A percentile compares a stretch with the other conserved stretches of the same genome.
Conservation (phyloP, 352 stramenopile genomes). For the Phytophthora aleatoria region DNA sequence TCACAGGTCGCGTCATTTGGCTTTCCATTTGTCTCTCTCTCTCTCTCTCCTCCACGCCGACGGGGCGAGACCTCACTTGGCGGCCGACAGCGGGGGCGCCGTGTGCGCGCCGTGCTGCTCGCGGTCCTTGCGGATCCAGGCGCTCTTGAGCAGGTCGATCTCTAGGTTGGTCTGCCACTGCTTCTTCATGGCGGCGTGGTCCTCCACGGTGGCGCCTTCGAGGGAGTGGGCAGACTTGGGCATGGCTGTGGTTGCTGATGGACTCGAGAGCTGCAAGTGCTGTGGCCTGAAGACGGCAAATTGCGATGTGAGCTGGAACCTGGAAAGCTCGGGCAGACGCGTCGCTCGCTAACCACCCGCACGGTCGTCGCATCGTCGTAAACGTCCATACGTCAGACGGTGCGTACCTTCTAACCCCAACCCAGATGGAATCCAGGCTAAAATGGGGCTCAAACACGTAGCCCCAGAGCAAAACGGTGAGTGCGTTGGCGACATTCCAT, state of each 20-base stretch:
- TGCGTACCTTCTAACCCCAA: slow-evolving; percentile 28
- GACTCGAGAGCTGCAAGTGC: not conserved
- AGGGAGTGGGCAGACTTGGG: slow-evolving; percentile 36
- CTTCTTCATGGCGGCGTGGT: slow-evolving; percentile 62
- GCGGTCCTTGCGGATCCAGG: slow-evolving; percentile 65
- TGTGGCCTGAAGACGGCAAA: slow-evolving; percentile 25
- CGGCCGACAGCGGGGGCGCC: slow-evolving; percentile 35
- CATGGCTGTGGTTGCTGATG: slow-evolving; percentile 18
- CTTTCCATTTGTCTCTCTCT: slow-evolving; percentile 2
- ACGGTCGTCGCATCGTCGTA: slow-evolving; percentile 32
- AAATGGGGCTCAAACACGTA: slow-evolving; percentile 13
- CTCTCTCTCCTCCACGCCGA: not conserved
- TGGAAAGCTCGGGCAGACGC: slow-evolving; percentile 24
- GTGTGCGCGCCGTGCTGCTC: slow-evolving; percentile 45
- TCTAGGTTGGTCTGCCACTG: slow-evolving; percentile 69
- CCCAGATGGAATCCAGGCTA: slow-evolving; percentile 36
- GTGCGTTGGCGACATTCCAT: not conserved
- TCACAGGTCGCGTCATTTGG: not conserved
- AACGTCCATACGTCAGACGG: slow-evolving; percentile 43
- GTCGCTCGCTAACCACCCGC: slow-evolving; percentile 32
- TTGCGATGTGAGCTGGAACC: slow-evolving; percentile 38
- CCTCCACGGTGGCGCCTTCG: slow-evolving; percentile 32
- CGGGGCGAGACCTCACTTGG: slow-evolving; percentile 31
- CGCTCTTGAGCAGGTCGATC: slow-evolving; percentile 67
- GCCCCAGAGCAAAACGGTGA: not conserved